Percentiles rank a stretch among this genome's conserved stretches.
Evolutionary conservation across 305 asterid species (phyloP).

Genomic region (Salvia sclarea): DNA sequence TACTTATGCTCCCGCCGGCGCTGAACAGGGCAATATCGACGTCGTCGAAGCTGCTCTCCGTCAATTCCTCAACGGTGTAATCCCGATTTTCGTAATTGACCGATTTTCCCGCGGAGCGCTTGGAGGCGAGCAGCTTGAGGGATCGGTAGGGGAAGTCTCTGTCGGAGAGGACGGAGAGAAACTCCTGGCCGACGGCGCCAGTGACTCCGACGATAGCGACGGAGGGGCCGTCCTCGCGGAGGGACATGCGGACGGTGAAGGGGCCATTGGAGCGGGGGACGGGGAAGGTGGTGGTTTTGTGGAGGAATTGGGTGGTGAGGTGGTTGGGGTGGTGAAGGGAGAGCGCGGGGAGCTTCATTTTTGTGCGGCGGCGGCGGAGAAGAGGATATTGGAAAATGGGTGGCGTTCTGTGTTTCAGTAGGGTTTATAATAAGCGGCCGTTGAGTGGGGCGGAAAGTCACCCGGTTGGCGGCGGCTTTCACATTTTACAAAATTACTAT

Average conservation of each 20-base stretch:
- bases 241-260: constrained; percentile 67
- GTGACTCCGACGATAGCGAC: constrained; percentile 82
- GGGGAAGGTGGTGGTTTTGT: constrained; percentile 31
- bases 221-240: constrained; percentile 75
- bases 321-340: constrained; percentile 43
- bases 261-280: constrained; percentile 37
- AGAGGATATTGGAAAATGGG: constrained; percentile 12
- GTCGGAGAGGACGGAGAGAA: constrained; percentile 79
- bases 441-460: not conserved
- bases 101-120: constrained; percentile 69
- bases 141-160: constrained; percentile 81
- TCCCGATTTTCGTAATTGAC: constrained; percentile 45
- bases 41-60: constrained; percentile 60
- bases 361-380: constrained; percentile 33
- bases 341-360: constrained; percentile 45
- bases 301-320: constrained; percentile 41
- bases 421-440: constrained; percentile 36
- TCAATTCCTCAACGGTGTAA: constrained; percentile 63
- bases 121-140: constrained; percentile 74
- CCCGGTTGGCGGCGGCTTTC: constrained; percentile 10
- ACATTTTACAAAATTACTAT: not conserved
- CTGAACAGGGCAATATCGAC: constrained; percentile 82
- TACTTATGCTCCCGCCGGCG: constrained; percentile 90
- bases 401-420: constrained; percentile 11
- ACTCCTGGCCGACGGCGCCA: constrained; percentile 95